A percentile compares a stretch with the other conserved stretches of the same genome.
These are phyloP conservation scores for Lecanicillium sp. DNA, from an alignment of 2,329 filamentous ascomycete species.

Conservation along the genomic window DNA sequence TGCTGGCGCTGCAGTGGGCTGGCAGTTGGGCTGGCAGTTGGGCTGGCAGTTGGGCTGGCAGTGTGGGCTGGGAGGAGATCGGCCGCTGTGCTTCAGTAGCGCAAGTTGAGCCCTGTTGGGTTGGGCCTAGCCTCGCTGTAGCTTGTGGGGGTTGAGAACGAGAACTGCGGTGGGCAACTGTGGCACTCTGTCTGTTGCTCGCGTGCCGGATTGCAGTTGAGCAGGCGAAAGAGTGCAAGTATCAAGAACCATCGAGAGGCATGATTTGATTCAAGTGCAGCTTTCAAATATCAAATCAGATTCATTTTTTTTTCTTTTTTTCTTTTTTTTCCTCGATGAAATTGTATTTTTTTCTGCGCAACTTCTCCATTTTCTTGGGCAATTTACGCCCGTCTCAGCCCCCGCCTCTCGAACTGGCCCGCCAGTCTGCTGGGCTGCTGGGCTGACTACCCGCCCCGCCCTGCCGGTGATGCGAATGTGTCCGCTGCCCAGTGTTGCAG, in stretches of 20 bases:
- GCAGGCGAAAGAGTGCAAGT: no score
- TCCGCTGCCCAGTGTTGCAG: not conserved
- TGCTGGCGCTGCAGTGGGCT: no score
- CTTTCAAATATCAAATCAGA: no score
- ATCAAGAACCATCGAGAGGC: no score
- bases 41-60: no score
- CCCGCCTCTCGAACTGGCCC: not conserved
- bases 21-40: not conserved
- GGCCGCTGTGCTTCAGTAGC: no score
- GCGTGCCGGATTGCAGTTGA: conserved; percentile 15
- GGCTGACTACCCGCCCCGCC: conserved; percentile 2
- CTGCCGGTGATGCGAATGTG: not conserved
- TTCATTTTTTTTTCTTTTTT: no score
- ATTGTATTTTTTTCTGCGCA: no score
- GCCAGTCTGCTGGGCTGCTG: conserved; percentile 2
- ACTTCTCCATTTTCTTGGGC: not conserved
- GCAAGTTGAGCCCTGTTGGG: no score
- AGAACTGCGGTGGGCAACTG: not conserved
- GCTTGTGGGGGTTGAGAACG: not conserved
- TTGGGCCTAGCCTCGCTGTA: not conserved
- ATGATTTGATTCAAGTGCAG: no score
- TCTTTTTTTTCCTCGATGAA: no score
- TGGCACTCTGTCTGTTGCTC: conserved; percentile 4
- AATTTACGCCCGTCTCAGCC: not conserved
- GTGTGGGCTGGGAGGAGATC: no score